Evolutionary conservation across 2,329 filamentous ascomycete genomes (phyloP), one percentile per base, ranked within the genome.

Genomic region (Colletotrichum eleusines): DNA sequence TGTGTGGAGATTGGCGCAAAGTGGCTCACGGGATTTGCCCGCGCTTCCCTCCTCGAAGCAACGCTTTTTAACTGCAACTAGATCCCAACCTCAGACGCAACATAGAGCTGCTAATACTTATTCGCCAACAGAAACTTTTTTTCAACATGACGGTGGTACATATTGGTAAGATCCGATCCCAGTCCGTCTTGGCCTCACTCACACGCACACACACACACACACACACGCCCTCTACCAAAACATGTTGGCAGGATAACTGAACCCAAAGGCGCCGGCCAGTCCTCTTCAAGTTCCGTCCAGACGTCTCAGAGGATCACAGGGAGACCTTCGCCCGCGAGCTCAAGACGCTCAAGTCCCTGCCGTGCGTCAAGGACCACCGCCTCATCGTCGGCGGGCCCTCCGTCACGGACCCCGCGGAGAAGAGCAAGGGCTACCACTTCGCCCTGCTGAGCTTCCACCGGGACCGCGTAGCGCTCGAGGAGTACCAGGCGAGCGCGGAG

Each of bases 371-470:
- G 59, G 75, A 83, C 16, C 79, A 82, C n/a, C 81, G 82, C 1
- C 80, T 88, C 0, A 75, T 86, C 0, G 86, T 88, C 5, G 87
- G 87, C 0, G 85, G 86, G 0, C 86, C 86, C 0, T 87, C 85
- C 0, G 80, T 88, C 6, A 88, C 86, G 0, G 80, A 84, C 28
- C 86, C 86, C 0, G 82, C 85, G 11, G 84, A 84, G 42, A 79
- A 83, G 23, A 88, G 85, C 76, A 86, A 88, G 71, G 86, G 86
- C 0, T 88, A 83, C 58, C 80, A 89, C 14, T 84, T 83, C 67
- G 83, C 84, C 0, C 77, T 88, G 0, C 63, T 89, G 46, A 88
- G 86, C 78, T 87, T 84, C 26, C 87, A 88, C 58, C 74, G 81
- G 5, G 77, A 85, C 28, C 76, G 74, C 7, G 77, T 77, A 9